phyloP scores from a whole-genome alignment of 2,329 filamentous ascomycete species.

The Colletotrichum lentis region DNA sequence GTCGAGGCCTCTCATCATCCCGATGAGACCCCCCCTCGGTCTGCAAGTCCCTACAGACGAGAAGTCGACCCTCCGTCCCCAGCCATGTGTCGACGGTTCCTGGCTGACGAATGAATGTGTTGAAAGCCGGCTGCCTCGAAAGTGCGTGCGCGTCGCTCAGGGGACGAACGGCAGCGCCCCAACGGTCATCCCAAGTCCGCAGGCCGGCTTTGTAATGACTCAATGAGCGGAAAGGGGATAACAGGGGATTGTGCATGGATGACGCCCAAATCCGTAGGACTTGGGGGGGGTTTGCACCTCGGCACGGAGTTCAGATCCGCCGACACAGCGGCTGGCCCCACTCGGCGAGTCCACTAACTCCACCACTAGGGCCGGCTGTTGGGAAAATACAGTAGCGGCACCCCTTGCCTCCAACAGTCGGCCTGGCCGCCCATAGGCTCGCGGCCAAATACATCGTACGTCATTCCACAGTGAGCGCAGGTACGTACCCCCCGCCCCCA shows the following conservation, averaged over 20 bases:
- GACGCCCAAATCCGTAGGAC: conserved; percentile 32
- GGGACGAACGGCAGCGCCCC: conserved; percentile 10
- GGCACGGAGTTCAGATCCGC: conserved; percentile 28
- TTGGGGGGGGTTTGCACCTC: conserved; percentile 26
- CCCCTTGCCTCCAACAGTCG: conserved; percentile 16
- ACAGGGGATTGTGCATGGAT: not conserved
- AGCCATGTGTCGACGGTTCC: too few species aligned
- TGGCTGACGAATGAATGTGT: conserved; percentile 1
- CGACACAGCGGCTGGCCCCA: conserved; percentile 19
- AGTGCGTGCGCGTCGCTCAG: conserved; percentile 14
- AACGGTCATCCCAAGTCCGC: conserved; percentile 14
- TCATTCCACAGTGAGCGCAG: conserved; percentile 24
- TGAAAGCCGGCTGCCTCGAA: conserved; percentile 9
- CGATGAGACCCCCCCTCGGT: not conserved
- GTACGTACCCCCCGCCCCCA: conserved; percentile 31
- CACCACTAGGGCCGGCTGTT: too few species aligned
- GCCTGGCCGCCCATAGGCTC: conserved; percentile 15
- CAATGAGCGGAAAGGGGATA: not conserved
- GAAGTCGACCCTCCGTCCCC: conserved; percentile 10
- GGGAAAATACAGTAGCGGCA: too few species aligned
- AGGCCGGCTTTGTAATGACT: conserved; percentile 29
- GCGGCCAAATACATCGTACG: conserved; percentile 23
- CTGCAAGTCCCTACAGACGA: conserved; percentile 17
- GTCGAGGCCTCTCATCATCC: not conserved
- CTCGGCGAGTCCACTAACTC: not conserved